Conservation (phyloP, 108 stramenopile genomes). For the Fragilariopsis cylindrus region DNA sequence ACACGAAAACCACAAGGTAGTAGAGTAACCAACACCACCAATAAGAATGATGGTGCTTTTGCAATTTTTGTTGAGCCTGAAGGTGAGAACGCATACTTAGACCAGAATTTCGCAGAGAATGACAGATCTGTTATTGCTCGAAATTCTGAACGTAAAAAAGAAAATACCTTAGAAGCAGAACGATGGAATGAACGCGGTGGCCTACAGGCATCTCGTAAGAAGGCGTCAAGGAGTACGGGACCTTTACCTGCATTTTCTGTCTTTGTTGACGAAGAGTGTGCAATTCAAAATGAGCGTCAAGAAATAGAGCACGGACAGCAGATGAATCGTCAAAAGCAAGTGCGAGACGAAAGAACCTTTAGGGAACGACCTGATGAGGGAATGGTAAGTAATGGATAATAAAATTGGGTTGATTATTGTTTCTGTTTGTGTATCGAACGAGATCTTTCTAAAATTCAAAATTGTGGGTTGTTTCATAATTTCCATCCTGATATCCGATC, state of each 20-base stretch:
- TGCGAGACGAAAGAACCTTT: conserved; percentile 68
- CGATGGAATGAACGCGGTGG: conserved; percentile 84
- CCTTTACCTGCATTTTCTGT: conserved; percentile 68
- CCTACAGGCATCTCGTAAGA: conserved; percentile 21
- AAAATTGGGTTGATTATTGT: not conserved
- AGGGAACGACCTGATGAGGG: conserved; percentile 69
- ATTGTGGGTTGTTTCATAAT: not conserved
- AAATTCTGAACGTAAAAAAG: conserved; percentile 68
- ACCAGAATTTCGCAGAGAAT: conserved; percentile 25
- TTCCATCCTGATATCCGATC: not conserved
- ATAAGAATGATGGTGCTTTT: conserved; percentile 36
- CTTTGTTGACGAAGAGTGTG: conserved; percentile 81
- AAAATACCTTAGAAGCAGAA: conserved; percentile 66
- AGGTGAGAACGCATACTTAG: conserved; percentile 40
- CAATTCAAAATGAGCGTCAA: conserved; percentile 30
- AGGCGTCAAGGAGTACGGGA: conserved; percentile 8
- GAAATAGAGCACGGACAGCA: conserved; percentile 24
- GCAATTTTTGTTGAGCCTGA: conserved; percentile 61
- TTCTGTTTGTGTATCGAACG: not conserved
- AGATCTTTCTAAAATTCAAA: not conserved
- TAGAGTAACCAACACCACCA: not conserved
- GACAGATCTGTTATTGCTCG: conserved; percentile 42
- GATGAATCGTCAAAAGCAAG: conserved; percentile 28
- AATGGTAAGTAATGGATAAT: conserved; percentile 48
- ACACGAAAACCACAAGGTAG: not conserved